phyloP scores from a whole-genome alignment of 75 land plant species.

The Picea sitchensis region DNA sequence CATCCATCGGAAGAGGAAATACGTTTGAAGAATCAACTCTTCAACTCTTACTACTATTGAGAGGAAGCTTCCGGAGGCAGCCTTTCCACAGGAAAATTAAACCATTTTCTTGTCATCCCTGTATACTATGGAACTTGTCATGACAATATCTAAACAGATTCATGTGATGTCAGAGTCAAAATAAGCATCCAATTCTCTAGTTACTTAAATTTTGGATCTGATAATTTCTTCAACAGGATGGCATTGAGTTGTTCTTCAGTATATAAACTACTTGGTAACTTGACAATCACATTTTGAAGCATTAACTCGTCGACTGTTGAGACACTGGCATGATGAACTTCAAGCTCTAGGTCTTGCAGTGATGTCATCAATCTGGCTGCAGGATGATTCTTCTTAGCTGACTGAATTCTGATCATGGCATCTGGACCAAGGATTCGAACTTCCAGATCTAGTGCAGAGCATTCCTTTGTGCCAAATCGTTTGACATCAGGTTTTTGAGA shows the following conservation, averaged over 20 bases:
- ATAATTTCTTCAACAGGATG: constrained; percentile 10
- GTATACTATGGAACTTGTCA: neutral
- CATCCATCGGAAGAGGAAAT: neutral
- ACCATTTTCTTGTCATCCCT: neutral
- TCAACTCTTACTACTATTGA: neutral
- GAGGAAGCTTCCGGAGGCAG: neutral
- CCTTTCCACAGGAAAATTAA: neutral
- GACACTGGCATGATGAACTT: constrained; percentile 15
- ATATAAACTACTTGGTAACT: neutral
- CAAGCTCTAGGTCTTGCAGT: constrained; percentile 6
- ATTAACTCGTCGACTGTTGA: constrained; percentile 12
- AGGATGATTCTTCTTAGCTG: constrained; percentile 15
- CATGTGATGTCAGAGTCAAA: neutral
- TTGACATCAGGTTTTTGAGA: neutral
- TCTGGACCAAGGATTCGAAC: constrained; percentile 45
- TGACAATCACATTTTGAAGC: constrained; percentile 13
- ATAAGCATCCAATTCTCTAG: neutral
- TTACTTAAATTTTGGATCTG: constrained; percentile 6
- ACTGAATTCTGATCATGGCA: constrained; percentile 59
- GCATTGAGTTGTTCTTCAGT: constrained; percentile 22
- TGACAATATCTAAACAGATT: neutral
- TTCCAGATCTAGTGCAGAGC: constrained; percentile 28
- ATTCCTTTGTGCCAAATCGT: constrained; percentile 7
- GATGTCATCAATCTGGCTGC: constrained; percentile 13
- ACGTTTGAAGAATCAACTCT: neutral